Base-by-base conservation (phyloP, 176 grass and related monocot species). In the Lolium perenne region DNA sequence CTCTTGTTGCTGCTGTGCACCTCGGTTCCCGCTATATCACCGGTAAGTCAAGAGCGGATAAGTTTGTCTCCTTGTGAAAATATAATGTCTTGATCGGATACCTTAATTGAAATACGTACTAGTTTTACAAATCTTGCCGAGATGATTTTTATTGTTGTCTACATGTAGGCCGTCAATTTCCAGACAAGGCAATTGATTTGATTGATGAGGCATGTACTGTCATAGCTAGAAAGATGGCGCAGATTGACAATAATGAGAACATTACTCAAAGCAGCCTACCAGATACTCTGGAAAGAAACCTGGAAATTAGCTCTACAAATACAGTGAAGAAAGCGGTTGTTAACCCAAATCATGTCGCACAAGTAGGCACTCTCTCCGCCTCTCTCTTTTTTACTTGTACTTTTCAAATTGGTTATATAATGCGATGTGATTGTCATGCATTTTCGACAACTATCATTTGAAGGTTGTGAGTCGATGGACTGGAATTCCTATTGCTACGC, bases 401-500 rank as follows among this genome's bases (percentile, higher is more conserved):
- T 1, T 38, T 8, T 15, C 7, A 5, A 65, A 7, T 66, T 7
- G 6, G 3, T 69, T 40, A 20, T 9, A 40, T 20, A 10, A 41
- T 20, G 38, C 10, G 35, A 10, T 20, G 17, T 5, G 67, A 43
- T 70, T 18, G 16, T 11, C 29, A 43, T 43, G 17, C 7, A 43
- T 11, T 43, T 70, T 18, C 17, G 40, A 41, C 17, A 43, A n/a
- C n/a, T 20, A 70, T 20, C 3, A 11, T 70, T 18, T 67, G 6
- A 3, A 67, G 32, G 64, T 67, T 67, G 64, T 18, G 64, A 67
- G 64, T 18, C 64, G 64, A 67, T 67, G 64, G 64, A 67, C 64
- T 38, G 29, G 29, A 67, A 67, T 67, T 67, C 64, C 32, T 38
- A 32, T 67, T 38, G 64, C 64, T 17, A 67, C 29, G 15, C 64